A percentile compares a stretch with the other conserved stretches of the same genome.
These are phyloP conservation scores for Pestalotiopsis sp. DNA, from an alignment of 2,329 filamentous ascomycete genomes.

Conservation along the genomic window DNA sequence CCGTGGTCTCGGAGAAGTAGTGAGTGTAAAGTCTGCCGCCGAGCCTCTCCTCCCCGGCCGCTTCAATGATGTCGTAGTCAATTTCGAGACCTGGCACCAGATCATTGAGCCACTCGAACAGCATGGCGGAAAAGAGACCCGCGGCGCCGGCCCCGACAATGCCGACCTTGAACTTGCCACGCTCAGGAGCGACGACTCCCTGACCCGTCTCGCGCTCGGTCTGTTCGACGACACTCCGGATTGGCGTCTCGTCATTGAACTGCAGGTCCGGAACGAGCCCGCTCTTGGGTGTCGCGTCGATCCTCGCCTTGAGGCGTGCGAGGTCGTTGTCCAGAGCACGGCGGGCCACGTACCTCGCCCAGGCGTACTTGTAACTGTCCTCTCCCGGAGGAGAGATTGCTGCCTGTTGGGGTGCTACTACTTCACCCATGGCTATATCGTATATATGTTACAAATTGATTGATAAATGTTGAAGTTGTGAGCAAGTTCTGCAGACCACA, in stretches of 20 bases:
- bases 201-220: neutral
- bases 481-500: too few relatives aligned
- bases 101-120: conserved; percentile 16
- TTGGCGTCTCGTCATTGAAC: neutral
- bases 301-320: neutral
- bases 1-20: conserved; percentile 15
- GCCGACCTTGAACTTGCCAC: conserved; percentile 14
- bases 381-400: neutral
- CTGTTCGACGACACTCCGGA: neutral
- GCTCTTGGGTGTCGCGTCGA: neutral
- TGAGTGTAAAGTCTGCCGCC: conserved; percentile 23
- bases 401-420: too few relatives aligned
- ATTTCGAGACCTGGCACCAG: neutral
- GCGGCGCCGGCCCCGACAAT: conserved; percentile 19
- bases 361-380: neutral
- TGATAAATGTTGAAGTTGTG: too few relatives aligned
- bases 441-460: too few relatives aligned
- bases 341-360: conserved; percentile 5
- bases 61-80: conserved; percentile 24
- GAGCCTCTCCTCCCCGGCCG: conserved; percentile 13
- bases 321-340: neutral
- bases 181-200: neutral
- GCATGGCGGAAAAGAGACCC: conserved; percentile 21
- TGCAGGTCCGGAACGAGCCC: neutral
- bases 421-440: too few relatives aligned